These are phyloP conservation scores for Ganoderma resinaceum DNA, from an alignment of 1,284 basidiomycete genomes.

Conservation along the genomic window DNA sequence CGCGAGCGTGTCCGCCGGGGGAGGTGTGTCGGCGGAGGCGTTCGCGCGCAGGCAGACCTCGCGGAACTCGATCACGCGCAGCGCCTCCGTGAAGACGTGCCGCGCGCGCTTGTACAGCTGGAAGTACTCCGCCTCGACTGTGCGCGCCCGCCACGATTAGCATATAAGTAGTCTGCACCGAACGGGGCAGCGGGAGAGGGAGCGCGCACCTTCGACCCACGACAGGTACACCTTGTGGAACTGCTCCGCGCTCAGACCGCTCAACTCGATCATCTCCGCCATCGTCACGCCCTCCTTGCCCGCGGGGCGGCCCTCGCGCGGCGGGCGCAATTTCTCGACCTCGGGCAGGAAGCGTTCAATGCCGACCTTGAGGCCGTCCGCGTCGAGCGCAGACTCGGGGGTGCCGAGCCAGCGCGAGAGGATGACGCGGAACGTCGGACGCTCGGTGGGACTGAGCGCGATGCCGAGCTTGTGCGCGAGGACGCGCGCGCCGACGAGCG, in stretches of 20 bases:
- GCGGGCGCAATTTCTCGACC: constrained; percentile 58
- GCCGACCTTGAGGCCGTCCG: constrained; percentile 52
- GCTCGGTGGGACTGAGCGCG: constrained; percentile 48
- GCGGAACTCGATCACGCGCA: constrained; percentile 81
- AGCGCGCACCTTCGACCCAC: constrained; percentile 73
- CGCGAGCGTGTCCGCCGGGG: constrained; percentile 42
- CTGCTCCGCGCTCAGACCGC: constrained; percentile 59
- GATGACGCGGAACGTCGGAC: constrained; percentile 50
- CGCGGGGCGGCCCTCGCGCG: constrained; percentile 41
- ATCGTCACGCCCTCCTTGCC: constrained; percentile 65
- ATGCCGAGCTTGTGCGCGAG: constrained; percentile 66
- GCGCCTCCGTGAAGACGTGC: constrained; percentile 80
- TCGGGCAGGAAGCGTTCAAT: constrained; percentile 56
- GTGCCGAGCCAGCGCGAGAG: constrained; percentile 57
- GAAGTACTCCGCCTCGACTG: constrained; percentile 82
- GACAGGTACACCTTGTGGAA: constrained; percentile 77
- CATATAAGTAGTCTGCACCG: neutral
- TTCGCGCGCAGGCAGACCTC: constrained; percentile 61
- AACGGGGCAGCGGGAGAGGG: neutral
- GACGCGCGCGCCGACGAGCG: constrained; percentile 78
- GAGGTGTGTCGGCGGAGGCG: constrained; percentile 19
- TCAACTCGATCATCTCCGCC: constrained; percentile 75
- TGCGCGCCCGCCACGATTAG: neutral
- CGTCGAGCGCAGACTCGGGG: constrained; percentile 51
- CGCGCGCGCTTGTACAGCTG: constrained; percentile 81